Base-by-base conservation (phyloP, 352 stramenopile genomes). In the Phytophthora lateralis region DNA sequence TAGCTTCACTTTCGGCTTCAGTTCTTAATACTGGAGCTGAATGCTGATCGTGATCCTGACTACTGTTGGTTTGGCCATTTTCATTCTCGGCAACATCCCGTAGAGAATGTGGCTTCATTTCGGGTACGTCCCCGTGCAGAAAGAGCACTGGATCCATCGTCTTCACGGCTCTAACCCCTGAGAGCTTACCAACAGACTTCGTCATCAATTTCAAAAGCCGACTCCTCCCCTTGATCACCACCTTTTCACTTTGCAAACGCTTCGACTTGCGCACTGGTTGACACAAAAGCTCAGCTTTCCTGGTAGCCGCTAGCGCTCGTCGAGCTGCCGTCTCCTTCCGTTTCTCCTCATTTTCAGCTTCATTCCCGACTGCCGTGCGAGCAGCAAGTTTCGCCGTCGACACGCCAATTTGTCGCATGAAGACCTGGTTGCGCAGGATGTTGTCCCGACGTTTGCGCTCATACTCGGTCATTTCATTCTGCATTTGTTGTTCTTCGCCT, bases 401-500 rank as follows among this genome's bases (percentile, higher is more conserved):
- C 10, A 93, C 69, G 29, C 82, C 84, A 60, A 90, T 82, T 18
- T 68, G 69, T 37, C 71, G 57, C 80, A 91, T 87, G 50, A 90
- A 87, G 21, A 84, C 76, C 43, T 89, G 55, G 46, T 93, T 90
- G 30, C 82, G 81, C 57, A 88, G 69, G 57, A 93, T 91, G 62
- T 91, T 91, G 44, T 75, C 82, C 9, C 78, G 66, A 0, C 80
- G 76, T 60, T 83, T 88, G 63, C 71, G 71, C 66, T 93, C 82
- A 47, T 91, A 93, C 44, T 83, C 82, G 10, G 68, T 64, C 71
- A 85, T 65, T 15, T 53, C 34, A 11, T 38, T 14, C 11, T 44
- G 15, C 21, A 49, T 21, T 20, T 34, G 34, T 0, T 39, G 17
- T 39, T 39, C 34, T 6, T 5, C 11, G 34, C 6, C 4, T 34